Evolutionary conservation across 768 basidiomycete species (phyloP), one percentile per base, ranked within the genome.

Genomic region (Boletales sp.): DNA sequence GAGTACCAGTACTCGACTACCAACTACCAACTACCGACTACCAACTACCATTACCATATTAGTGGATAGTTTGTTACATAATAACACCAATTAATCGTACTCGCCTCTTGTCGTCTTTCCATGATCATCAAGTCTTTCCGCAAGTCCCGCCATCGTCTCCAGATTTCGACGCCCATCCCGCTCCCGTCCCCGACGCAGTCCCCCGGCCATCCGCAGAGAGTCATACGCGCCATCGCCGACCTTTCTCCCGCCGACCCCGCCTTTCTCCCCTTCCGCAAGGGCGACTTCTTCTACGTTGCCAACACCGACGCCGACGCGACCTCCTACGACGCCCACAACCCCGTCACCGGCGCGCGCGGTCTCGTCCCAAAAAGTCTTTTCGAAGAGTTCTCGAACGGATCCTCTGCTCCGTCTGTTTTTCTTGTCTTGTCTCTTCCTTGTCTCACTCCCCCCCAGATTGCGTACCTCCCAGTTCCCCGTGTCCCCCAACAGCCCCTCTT

Each of bases 241-340:
- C 83, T 91, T 72, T 72, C 77, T 41, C 81, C 90, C 3, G 75
- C 79, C 50, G 79, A 82, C 0, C 91, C 94, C 2, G 85, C 90
- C 64, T 86, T 97, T 58, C 83, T 99, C 38, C 81, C 89, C 29
- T 98, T 97, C 68, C 75, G 81, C 56, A 88, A 89, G 71, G 97
- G 97, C 55, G 97, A 99, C 72, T 97, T 98, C 72, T 98, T 97
- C 76, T 90, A 98, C 70, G 95, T 98, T 43, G 82, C 81, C 50
- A 93, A 97, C 60, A 71, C 79, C 15, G 77, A 82, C 43, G 60
- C 71, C 37, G 63, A 74, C 17, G 77, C 74, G 4, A 69, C 73
- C 40, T 98, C 87, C 86, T 99, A 92, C 62, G 90, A 97, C 66
- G 97, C 93, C 4, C 84, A 94, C 65, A 98, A 99, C 65, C 97